These are phyloP conservation scores for Collybia nuda DNA, from an alignment of 768 basidiomycete species.

Conservation along the genomic window DNA sequence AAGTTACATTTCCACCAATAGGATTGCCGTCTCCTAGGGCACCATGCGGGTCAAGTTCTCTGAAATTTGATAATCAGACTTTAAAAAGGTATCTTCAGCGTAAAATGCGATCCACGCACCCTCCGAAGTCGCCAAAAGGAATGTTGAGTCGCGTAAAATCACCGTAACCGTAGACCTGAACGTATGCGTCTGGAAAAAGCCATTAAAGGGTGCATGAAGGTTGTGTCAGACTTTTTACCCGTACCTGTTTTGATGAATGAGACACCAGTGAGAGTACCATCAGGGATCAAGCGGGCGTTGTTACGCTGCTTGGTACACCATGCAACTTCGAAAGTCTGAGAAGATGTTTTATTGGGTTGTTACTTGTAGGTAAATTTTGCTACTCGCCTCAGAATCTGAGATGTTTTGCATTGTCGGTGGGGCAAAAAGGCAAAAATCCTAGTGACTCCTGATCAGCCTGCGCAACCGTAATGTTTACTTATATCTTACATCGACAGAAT, in stretches of 20 bases:
- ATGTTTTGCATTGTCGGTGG: conserved; percentile 33
- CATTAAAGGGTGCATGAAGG: background rate
- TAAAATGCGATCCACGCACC: conserved; percentile 18
- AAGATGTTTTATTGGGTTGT: background rate
- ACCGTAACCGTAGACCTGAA: conserved; percentile 42
- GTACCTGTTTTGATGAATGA: conserved; percentile 40
- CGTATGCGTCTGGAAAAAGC: conserved; percentile 31
- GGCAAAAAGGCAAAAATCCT: conserved; percentile 45
- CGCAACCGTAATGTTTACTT: background rate
- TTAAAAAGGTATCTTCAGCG: background rate
- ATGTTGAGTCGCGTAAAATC: conserved; percentile 43
- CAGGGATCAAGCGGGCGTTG: conserved; percentile 44
- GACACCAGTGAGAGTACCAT: conserved; percentile 39
- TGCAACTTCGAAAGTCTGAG: conserved; percentile 40
- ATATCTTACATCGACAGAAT: conserved; percentile 36
- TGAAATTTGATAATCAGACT: conserved; percentile 17
- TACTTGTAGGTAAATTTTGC: background rate
- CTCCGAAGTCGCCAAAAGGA: conserved; percentile 37
- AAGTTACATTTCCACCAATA: conserved; percentile 45
- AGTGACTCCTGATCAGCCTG: background rate
- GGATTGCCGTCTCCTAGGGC: conserved; percentile 40
- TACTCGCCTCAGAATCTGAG: conserved; percentile 36
- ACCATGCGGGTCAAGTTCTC: conserved; percentile 46
- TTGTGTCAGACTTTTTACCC: background rate
- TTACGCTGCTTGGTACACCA: conserved; percentile 46